phyloP scores from a whole-genome alignment of 495 filamentous ascomycete genomes.

The Immersiella caudata region DNA sequence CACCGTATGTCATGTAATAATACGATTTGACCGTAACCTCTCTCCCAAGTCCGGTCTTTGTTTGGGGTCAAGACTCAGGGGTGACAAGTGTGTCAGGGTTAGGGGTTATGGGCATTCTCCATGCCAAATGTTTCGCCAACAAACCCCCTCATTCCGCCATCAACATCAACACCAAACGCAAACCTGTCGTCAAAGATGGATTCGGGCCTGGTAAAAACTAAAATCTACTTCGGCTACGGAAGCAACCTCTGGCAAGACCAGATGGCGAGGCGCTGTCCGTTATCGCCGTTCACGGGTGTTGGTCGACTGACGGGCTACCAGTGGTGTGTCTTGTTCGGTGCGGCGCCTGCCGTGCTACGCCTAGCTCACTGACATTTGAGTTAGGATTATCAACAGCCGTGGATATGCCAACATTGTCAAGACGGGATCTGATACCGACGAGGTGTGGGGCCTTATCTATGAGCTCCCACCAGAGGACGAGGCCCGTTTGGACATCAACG shows the following conservation, averaged over 20 bases:
- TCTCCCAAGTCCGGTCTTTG: too few relatives aligned
- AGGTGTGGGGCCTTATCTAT: constrained; percentile 49
- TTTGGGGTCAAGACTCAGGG: too few relatives aligned
- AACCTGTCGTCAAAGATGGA: not conserved
- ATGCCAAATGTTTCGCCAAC: too few relatives aligned
- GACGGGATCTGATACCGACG: constrained; percentile 18
- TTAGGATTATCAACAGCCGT: constrained; percentile 45
- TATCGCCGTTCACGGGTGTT: constrained; percentile 39
- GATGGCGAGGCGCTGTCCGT: constrained; percentile 45
- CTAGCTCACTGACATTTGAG: not conserved
- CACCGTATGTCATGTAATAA: too few relatives aligned
- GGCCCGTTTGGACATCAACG: constrained; percentile 36
- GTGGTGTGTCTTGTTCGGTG: constrained; percentile 23
- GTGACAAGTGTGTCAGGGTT: too few relatives aligned
- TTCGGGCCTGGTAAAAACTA: not conserved
- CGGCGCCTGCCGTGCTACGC: not conserved
- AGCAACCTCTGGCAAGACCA: constrained; percentile 46
- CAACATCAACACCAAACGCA: not conserved
- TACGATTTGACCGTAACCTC: too few relatives aligned
- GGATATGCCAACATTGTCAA: constrained; percentile 48
- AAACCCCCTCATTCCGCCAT: too few relatives aligned
- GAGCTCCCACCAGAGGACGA: constrained; percentile 39
- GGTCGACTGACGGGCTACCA: constrained; percentile 41
- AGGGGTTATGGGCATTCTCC: too few relatives aligned
- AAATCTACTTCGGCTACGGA: constrained; percentile 47